Evolutionary conservation across 306 rosid species (phyloP).

Genomic region (Medicago ruthenica): DNA sequence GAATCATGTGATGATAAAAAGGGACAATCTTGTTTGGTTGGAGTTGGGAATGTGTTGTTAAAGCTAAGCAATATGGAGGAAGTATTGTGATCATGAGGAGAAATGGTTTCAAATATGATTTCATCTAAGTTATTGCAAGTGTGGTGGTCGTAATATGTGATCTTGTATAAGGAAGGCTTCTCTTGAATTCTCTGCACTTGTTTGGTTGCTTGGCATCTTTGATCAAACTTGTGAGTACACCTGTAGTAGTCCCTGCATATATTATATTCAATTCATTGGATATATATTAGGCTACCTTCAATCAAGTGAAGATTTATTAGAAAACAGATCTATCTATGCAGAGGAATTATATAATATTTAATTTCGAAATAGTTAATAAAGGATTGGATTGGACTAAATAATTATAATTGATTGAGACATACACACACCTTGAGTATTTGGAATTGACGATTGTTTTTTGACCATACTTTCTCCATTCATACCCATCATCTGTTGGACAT

Average conservation of each 20-base stretch:
- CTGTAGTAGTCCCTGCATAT: constrained; percentile 65
- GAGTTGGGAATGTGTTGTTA: constrained; percentile 39
- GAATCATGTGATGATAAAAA: constrained; percentile 30
- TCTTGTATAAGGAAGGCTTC: constrained; percentile 51
- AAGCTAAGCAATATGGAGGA: constrained; percentile 53
- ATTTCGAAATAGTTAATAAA: too few relatives aligned
- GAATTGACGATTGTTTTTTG: constrained; percentile 55
- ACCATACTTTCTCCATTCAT: constrained; percentile 87
- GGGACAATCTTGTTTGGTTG: constrained; percentile 35
- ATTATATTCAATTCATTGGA: too few relatives aligned
- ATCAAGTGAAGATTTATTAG: too few relatives aligned
- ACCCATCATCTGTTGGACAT: constrained; percentile 51
- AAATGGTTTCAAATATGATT: constrained; percentile 40
- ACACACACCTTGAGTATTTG: constrained; percentile 49
- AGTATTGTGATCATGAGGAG: constrained; percentile 14
- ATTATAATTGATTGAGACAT: background rate
- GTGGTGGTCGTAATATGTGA: constrained; percentile 62
- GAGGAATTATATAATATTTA: too few relatives aligned
- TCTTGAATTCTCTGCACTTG: constrained; percentile 67
- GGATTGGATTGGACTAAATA: too few relatives aligned
- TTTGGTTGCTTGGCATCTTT: constrained; percentile 64
- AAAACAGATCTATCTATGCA: too few relatives aligned
- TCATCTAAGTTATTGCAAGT: constrained; percentile 57
- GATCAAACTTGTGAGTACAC: constrained; percentile 75
- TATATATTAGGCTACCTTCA: too few relatives aligned